Conservation (phyloP, 208 protist species). For the Crithidia fasciculata region DNA sequence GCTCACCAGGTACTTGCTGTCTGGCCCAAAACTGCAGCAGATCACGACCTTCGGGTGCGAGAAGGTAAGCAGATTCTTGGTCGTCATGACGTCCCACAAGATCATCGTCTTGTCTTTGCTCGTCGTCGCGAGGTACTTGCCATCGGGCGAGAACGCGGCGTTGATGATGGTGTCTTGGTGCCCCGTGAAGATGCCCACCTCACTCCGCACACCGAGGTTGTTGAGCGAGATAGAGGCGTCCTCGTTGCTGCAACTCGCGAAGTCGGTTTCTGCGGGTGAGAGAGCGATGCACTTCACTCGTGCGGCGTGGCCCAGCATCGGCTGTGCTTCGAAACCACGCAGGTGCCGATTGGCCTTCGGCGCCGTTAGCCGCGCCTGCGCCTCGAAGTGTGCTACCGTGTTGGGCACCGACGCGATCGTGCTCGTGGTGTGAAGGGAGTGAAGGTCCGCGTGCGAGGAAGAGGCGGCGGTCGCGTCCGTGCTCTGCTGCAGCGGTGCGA, state of each 20-base stretch:
- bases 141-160: conserved; percentile 81
- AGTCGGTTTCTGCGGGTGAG: conserved; percentile 68
- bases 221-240: conserved; percentile 77
- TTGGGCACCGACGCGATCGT: conserved; percentile 39
- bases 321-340: conserved; percentile 34
- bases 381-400: conserved; percentile 34
- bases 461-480: neutral
- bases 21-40: conserved; percentile 88
- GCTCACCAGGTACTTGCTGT: conserved; percentile 83
- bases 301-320: conserved; percentile 72
- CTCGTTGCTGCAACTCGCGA: conserved; percentile 85
- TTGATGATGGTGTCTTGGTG: conserved; percentile 87
- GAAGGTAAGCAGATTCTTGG: conserved; percentile 75
- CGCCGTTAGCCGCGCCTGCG: neutral
- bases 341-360: conserved; percentile 33
- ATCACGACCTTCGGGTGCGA: conserved; percentile 88
- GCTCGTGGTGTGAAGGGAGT: conserved; percentile 39
- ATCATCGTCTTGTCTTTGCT: conserved; percentile 89
- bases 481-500: conserved; percentile 5
- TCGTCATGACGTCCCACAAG: conserved; percentile 88
- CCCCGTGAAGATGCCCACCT: conserved; percentile 87
- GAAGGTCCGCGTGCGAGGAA: neutral
- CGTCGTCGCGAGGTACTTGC: conserved; percentile 88
- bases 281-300: conserved; percentile 89
- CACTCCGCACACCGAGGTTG: conserved; percentile 53